Percentiles rank a stretch among this genome's conserved stretches.
phyloP scores from a whole-genome alignment of 495 filamentous ascomycete genomes.

The Annulohypoxylon bovei region DNA sequence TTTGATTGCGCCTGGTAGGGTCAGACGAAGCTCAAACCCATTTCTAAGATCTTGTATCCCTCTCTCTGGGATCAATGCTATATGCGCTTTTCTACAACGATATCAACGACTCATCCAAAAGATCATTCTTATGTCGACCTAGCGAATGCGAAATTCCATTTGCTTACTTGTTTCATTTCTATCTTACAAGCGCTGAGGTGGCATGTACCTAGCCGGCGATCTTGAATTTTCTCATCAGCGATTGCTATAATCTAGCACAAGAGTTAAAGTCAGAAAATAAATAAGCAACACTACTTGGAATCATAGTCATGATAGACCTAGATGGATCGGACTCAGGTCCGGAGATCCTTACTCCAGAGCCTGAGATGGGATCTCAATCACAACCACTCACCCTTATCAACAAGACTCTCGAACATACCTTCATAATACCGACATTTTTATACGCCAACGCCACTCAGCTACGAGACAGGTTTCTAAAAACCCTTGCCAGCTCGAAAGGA shows the following conservation, averaged over 20 bases:
- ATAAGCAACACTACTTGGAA: not conserved
- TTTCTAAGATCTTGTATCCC: constrained; percentile 11
- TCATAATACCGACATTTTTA: constrained; percentile 83
- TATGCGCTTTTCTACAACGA: not conserved
- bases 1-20: constrained; percentile 7
- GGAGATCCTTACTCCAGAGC: constrained; percentile 36
- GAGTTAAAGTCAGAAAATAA: not conserved
- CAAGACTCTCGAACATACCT: constrained; percentile 83
- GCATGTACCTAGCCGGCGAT: not conserved
- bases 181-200: not conserved
- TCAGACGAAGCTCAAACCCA: constrained; percentile 15
- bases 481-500: constrained; percentile 78
- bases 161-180: not conserved
- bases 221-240: not conserved
- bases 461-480: constrained; percentile 76
- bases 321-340: constrained; percentile 42
- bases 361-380: constrained; percentile 34
- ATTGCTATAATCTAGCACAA: not conserved
- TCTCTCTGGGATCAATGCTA: not conserved
- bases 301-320: constrained; percentile 30
- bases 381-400: constrained; percentile 81
- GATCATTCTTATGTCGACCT: not conserved
- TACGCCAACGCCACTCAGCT: constrained; percentile 86
- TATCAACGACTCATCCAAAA: constrained; percentile 4
- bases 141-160: not conserved